These are phyloP conservation scores for Pseudopediastrum boryanum DNA, from an alignment of 139 green algal species.

Conservation along the genomic window DNA sequence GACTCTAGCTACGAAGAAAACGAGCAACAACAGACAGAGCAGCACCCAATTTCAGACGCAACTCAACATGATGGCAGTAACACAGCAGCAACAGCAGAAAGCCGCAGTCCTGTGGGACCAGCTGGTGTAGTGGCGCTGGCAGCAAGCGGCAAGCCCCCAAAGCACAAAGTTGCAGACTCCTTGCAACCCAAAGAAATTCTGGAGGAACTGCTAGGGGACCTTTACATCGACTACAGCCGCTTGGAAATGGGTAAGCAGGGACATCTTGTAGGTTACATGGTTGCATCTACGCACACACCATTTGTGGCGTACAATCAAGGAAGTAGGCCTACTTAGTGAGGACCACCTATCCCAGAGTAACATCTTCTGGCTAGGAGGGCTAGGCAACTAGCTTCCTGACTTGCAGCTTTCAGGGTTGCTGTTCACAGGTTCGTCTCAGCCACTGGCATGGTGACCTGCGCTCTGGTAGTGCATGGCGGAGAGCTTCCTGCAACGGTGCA, in stretches of 20 bases:
- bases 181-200: constrained; percentile 37
- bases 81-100: background rate
- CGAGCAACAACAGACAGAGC: too few relatives aligned
- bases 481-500: too few relatives aligned
- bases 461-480: too few relatives aligned
- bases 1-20: too few relatives aligned
- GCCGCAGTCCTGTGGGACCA: background rate
- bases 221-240: constrained; percentile 47
- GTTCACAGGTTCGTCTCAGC: background rate
- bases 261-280: background rate
- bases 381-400: background rate
- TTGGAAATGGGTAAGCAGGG: constrained; percentile 37
- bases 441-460: too few relatives aligned
- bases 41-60: too few relatives aligned
- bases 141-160: background rate
- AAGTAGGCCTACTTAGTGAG: background rate
- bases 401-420: background rate
- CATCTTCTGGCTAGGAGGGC: background rate
- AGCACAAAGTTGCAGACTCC: background rate
- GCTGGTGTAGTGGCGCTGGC: background rate
- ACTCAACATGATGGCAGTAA: too few relatives aligned
- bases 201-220: constrained; percentile 57
- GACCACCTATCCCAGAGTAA: background rate
- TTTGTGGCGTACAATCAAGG: background rate
- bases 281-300: background rate